A percentile compares a stretch with the other conserved stretches of the same genome.
phyloP scores from a whole-genome alignment of 805 yeast genomes.

The Wickerhamomyces subpelliculosus region DNA sequence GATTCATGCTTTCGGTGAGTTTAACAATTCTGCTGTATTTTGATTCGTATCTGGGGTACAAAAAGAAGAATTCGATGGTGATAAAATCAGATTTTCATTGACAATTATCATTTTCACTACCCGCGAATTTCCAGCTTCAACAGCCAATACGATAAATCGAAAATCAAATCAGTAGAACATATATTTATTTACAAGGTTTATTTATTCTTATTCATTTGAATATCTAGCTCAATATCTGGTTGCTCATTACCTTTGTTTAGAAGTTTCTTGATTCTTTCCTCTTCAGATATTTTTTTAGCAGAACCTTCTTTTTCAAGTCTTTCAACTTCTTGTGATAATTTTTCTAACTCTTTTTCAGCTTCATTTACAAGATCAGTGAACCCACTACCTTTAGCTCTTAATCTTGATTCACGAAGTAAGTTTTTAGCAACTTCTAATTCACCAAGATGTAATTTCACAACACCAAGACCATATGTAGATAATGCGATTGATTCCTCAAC shows the following conservation, averaged over 20 bases:
- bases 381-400: slow-evolving; percentile 61
- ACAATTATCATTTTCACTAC: no score
- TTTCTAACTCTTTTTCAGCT: slow-evolving; percentile 59
- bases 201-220: slow-evolving; percentile 10
- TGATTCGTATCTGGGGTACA: background rate
- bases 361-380: slow-evolving; percentile 55
- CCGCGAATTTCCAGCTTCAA: no score
- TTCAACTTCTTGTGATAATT: slow-evolving; percentile 30
- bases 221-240: slow-evolving; percentile 14
- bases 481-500: slow-evolving; percentile 67
- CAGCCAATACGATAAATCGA: background rate
- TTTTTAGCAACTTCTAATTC: slow-evolving; percentile 52
- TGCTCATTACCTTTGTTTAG: slow-evolving; percentile 5
- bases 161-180: no score
- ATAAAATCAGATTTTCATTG: no score
- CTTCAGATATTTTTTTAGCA: slow-evolving; percentile 2
- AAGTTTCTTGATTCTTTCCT: slow-evolving; percentile 10
- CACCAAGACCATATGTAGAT: slow-evolving; percentile 83
- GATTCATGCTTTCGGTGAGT: no score
- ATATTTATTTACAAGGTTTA: background rate
- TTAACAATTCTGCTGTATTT: background rate
- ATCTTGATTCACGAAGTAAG: slow-evolving; percentile 59
- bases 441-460: slow-evolving; percentile 56
- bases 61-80: background rate
- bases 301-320: background rate